Evolutionary conservation across 441 rosid species (phyloP), one percentile per base, ranked within the genome.

Genomic region (Erysimum cheiri): DNA sequence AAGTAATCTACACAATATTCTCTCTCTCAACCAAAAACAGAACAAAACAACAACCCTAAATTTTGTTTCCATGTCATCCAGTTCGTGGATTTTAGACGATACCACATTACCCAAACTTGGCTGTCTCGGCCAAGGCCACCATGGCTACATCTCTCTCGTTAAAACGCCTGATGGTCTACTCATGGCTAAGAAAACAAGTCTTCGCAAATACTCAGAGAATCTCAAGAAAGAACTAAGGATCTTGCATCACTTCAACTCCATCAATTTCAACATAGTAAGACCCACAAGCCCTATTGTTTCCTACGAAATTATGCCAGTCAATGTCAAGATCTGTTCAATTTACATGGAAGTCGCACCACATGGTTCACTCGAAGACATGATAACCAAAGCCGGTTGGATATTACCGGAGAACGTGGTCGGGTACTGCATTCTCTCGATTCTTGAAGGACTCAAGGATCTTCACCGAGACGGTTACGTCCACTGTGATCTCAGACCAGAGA

Each of bases 301-400:
- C 44, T 2, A 41, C 37, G 69, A 71, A 53, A 62, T 56, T 14
- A 32, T 53, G 62, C 63, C 75, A 6, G 1, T n/a, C 22, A 62
- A 71, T 6, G 63, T 62, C n/a, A 53, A 62, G 4, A 35, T 62
- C 6, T 22, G 12, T 5, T 71, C 75, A 36, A 41, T 71, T 11
- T 37, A 71, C 69, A 53, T 71, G 75, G 69, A 71, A 41, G 28
- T 71, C 14, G 63, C 75, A 43, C 63, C 56, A 7, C 75, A 71
- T 26, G 75, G 75, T 8, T 53, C 75, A 33, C 63, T 62, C 29
- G 3, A 14, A 32, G 63, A 53, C 24, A 53, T 71, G 69, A 28
- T 62, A 11, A 5, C 19, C 46, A 62, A 53, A 41, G 47, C 62
- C 39, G 19, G 69, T 14, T 47, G 55, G 37, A 33, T 29, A 6